Conservation (phyloP, 2,329 filamentous ascomycete genomes). For the Coniosporium tulheliwenetii region DNA sequence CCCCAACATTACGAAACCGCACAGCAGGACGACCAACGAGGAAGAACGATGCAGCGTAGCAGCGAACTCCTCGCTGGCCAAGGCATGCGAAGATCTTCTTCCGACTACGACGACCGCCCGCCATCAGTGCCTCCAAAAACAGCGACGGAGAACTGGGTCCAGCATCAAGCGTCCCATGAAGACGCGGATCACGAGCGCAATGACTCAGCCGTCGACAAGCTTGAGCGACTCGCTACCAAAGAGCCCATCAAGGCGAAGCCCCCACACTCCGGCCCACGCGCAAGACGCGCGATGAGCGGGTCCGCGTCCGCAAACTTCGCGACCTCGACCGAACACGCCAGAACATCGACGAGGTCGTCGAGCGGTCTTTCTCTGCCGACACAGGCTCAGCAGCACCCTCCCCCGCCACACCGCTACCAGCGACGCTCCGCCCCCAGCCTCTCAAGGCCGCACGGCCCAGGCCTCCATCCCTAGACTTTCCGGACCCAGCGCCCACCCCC, state of each 20-base stretch:
- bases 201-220: no score
- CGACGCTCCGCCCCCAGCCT: not conserved
- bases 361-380: conserved; percentile 2
- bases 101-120: not conserved
- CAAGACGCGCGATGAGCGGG: conserved; percentile 13
- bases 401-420: not conserved
- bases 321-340: conserved; percentile 7
- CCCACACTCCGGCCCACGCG: not conserved
- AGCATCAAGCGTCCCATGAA: no score
- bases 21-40: not conserved
- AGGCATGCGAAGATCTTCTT: not conserved
- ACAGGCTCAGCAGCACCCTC: not conserved
- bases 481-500: not conserved
- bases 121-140: no score
- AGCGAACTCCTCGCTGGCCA: not conserved
- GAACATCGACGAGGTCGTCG: conserved; percentile 4
- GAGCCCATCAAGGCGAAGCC: not conserved
- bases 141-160: no score
- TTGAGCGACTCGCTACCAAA: not conserved
- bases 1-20: no score
- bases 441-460: not conserved
- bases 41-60: not conserved
- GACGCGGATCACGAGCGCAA: no score
- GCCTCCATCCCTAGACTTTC: not conserved
- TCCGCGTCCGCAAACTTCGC: conserved; percentile 15